These are phyloP conservation scores for Pinus taeda DNA, from an alignment of 75 land plant genomes.

Conservation along the genomic window DNA sequence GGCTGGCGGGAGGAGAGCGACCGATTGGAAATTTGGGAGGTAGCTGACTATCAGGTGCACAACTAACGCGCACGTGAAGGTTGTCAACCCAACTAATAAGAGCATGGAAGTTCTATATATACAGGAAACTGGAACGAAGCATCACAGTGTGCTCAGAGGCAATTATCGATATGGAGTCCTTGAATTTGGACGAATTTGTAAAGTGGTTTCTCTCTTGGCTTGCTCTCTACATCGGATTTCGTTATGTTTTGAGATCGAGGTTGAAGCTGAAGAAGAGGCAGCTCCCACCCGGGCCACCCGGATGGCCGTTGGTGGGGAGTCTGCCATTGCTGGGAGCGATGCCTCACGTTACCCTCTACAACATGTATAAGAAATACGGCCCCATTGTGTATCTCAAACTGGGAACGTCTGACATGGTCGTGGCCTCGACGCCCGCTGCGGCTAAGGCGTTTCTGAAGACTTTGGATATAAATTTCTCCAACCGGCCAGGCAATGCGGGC, in stretches of 20 bases:
- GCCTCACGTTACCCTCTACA: conserved; percentile 34
- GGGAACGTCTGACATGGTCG: conserved; percentile 33
- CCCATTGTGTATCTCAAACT: conserved; percentile 44
- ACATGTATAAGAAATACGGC: conserved; percentile 41
- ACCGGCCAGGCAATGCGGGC: conserved; percentile 23
- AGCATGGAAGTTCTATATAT: too few species aligned
- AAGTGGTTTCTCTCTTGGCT: background rate
- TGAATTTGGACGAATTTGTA: background rate
- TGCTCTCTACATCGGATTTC: background rate
- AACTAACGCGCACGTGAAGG: too few species aligned
- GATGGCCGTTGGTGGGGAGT: conserved; percentile 11
- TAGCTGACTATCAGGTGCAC: too few species aligned
- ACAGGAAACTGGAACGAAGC: too few species aligned
- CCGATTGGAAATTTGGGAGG: too few species aligned
- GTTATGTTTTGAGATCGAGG: background rate
- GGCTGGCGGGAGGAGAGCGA: too few species aligned
- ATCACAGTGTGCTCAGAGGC: too few species aligned
- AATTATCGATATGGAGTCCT: background rate
- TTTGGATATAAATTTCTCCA: conserved; percentile 27
- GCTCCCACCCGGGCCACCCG: conserved; percentile 11
- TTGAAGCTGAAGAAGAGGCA: too few species aligned
- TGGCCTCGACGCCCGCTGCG: conserved; percentile 41
- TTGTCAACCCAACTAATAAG: too few species aligned
- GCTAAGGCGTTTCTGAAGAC: conserved; percentile 33
- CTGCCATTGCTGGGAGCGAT: conserved; percentile 18